Evolutionary conservation across 805 yeast genomes (phyloP), one percentile per base, ranked within the genome.

Genomic region (Tetrapisispora taiwanensis): DNA sequence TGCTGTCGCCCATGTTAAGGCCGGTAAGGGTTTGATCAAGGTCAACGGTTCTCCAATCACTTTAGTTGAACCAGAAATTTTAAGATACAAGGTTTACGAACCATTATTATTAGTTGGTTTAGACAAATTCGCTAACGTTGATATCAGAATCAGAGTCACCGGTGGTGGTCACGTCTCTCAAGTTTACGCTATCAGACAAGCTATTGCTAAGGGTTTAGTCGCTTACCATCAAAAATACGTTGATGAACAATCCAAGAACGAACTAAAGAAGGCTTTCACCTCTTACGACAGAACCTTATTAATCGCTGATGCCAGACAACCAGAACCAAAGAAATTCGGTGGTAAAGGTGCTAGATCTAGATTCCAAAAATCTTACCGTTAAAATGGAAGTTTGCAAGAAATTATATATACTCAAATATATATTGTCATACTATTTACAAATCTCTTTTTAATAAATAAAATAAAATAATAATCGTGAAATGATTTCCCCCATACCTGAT

Each of bases 311-410:
- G 79, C 97, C 66, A 88, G 98, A 85, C 90, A 95, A 84, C 83
- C 89, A 84, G 98, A 92, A 81, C 98, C 98, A 83, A 92, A 92
- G 97, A 92, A 92, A 82, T 92, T 92, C 81, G 98, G 98, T 81
- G 98, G 98, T 82, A 95, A 95, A 76, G 98, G 98, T 86, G 98
- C 98, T 78, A 92, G 98, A 81, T 92, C 98, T 71, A 90, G 97
- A 80, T 90, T 86, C 97, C 98, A 92, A 83, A 92, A 92, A 76
- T 92, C 98, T 73, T 92, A 92, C 92, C 98, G 98, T 89, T 92
- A 90, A 77, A 56, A 20, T 27, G 27, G 30, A 24, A 22, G 38
- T 22, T 35, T 35, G 7, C 30, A 15, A 35, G 30, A 35, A 24
- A 10, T 22, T 22, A 35, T 35, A 24, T 35, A 35, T 24, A 35